These are phyloP conservation scores for Musa balbisiana DNA, from an alignment of 202 grass and related monocot genomes.

Conservation along the genomic window DNA sequence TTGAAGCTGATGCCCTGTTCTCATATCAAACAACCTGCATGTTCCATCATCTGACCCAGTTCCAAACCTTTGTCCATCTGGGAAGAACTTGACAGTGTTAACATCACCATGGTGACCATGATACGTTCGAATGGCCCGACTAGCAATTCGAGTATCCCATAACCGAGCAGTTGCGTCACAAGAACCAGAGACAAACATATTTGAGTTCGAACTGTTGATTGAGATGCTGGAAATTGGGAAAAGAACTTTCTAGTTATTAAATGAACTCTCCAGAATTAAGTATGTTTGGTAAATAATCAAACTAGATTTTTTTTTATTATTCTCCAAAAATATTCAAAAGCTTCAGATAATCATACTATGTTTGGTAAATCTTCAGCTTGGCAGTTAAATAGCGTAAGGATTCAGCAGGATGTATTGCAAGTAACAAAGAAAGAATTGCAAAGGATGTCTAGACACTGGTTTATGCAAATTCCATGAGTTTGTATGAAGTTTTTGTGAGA, in stretches of 20 bases:
- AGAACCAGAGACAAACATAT: slow-evolving; percentile 95
- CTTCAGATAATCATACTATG: too few species aligned
- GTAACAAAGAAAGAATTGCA: background rate
- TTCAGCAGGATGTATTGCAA: background rate
- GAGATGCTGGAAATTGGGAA: slow-evolving; percentile 54
- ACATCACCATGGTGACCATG: slow-evolving; percentile 77
- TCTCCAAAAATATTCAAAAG: too few species aligned
- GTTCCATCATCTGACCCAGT: slow-evolving; percentile 96
- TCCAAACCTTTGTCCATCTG: slow-evolving; percentile 88
- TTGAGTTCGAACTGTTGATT: slow-evolving; percentile 69
- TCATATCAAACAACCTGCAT: slow-evolving; percentile 92
- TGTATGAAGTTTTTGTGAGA: background rate
- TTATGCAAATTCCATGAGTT: too few species aligned
- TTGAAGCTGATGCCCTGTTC: slow-evolving; percentile 97
- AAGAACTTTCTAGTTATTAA: slow-evolving; percentile 2
- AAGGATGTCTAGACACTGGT: too few species aligned
- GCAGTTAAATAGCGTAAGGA: too few species aligned
- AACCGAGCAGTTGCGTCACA: slow-evolving; percentile 85
- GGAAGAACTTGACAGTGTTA: slow-evolving; percentile 95
- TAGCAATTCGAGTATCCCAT: slow-evolving; percentile 94
- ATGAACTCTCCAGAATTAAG: too few species aligned
- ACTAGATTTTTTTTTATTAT: too few species aligned
- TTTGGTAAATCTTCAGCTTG: too few species aligned
- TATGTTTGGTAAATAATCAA: too few species aligned
- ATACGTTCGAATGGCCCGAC: slow-evolving; percentile 85